Conservation (phyloP, 2,329 filamentous ascomycete genomes). For the Xylaria digitata region DNA sequence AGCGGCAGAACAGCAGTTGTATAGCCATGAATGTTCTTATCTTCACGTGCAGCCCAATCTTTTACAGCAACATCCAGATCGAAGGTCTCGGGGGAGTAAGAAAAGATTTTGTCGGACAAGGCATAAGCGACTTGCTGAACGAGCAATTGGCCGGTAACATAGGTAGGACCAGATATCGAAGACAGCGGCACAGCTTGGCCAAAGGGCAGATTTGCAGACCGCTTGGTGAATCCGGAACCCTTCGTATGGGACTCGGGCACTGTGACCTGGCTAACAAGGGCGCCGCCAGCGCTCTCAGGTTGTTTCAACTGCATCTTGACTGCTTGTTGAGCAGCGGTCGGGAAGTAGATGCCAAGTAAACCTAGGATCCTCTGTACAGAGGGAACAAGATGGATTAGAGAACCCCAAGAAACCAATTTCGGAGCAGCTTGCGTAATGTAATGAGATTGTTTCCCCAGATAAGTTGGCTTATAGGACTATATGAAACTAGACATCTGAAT, state of each 20-base stretch:
- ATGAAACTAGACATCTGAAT: slow-evolving; percentile 17
- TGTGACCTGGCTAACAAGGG: slow-evolving; percentile 48
- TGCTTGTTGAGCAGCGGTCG: slow-evolving; percentile 30
- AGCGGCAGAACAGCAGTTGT: slow-evolving; percentile 80
- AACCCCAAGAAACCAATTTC: slow-evolving; percentile 1
- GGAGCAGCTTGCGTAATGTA: background rate
- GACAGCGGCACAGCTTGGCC: slow-evolving; percentile 65
- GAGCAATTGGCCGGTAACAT: slow-evolving; percentile 90
- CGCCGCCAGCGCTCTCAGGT: slow-evolving; percentile 52
- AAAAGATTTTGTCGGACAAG: slow-evolving; percentile 96
- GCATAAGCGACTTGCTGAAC: slow-evolving; percentile 97
- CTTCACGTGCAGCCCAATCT: slow-evolving; percentile 76
- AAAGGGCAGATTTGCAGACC: slow-evolving; percentile 67
- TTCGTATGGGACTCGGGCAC: slow-evolving; percentile 48
- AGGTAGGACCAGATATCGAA: slow-evolving; percentile 85
- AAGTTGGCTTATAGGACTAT: slow-evolving; percentile 16
- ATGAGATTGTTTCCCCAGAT: background rate
- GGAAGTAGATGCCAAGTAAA: slow-evolving; percentile 34
- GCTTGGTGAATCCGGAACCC: slow-evolving; percentile 53
- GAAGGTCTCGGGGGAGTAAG: slow-evolving; percentile 94
- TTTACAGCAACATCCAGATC: slow-evolving; percentile 87
- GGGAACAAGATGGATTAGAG: slow-evolving; percentile 37
- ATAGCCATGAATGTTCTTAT: slow-evolving; percentile 85
- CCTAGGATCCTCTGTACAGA: slow-evolving; percentile 30
- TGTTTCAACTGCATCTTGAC: slow-evolving; percentile 52